Evolutionary conservation across 2,329 filamentous ascomycete species (phyloP).

Genomic region (Penicillium sp.): DNA sequence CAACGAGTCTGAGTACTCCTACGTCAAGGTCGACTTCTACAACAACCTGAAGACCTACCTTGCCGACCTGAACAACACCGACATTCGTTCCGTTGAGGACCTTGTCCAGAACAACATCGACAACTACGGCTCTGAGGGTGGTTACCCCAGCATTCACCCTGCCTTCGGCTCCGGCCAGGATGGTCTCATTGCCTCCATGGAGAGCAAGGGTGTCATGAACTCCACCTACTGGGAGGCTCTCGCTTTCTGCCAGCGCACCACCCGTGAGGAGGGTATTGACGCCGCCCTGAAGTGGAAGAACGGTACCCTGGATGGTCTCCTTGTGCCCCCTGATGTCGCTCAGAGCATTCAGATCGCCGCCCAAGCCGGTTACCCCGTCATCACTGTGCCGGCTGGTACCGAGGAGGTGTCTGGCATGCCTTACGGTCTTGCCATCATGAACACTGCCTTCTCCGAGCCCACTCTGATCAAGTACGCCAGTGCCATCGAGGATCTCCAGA

Average conservation of each 20-base stretch:
- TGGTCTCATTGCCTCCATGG: conserved; percentile 64
- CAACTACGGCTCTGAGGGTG: conserved; percentile 68
- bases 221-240: conserved; percentile 69
- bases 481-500: conserved; percentile 62
- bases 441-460: conserved; percentile 63
- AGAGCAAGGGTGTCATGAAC: conserved; percentile 61
- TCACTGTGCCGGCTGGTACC: conserved; percentile 67
- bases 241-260: conserved; percentile 57
- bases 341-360: conserved; percentile 70
- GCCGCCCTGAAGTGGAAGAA: conserved; percentile 57
- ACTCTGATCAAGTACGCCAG: conserved; percentile 62
- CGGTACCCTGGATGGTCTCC: conserved; percentile 58
- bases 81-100: conserved; percentile 61
- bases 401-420: conserved; percentile 58
- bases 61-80: conserved; percentile 61
- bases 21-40: conserved; percentile 64
- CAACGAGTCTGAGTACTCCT: conserved; percentile 74
- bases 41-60: conserved; percentile 67
- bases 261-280: conserved; percentile 68
- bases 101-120: conserved; percentile 64
- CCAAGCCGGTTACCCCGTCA: conserved; percentile 72
- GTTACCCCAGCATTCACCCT: conserved; percentile 59
- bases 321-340: conserved; percentile 68
- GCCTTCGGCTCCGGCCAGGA: conserved; percentile 73
- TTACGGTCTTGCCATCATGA: conserved; percentile 60